phyloP scores from a whole-genome alignment of 495 filamentous ascomycete genomes.

The Annulohypoxylon bovei region DNA sequence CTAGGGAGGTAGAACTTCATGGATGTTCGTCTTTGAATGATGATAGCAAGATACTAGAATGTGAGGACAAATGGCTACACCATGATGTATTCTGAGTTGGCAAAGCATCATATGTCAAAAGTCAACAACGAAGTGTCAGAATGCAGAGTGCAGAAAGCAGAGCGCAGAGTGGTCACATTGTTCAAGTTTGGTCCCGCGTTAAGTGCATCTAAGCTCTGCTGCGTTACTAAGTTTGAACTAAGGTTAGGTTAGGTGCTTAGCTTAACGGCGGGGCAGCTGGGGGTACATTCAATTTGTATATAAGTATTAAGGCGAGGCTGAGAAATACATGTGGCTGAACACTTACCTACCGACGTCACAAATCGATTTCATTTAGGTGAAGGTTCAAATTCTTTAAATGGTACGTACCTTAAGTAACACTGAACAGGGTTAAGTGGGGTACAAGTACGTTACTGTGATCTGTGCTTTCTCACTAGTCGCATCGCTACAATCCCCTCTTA shows the following conservation, averaged over 20 bases:
- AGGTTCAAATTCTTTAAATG: not conserved
- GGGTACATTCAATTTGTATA: constrained; percentile 12
- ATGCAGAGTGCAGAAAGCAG: too few species aligned
- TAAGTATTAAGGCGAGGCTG: constrained; percentile 34
- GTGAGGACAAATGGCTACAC: not conserved
- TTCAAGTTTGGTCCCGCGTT: constrained; percentile 15
- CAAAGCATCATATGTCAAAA: constrained; percentile 33
- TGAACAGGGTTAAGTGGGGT: too few species aligned
- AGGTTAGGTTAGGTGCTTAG: constrained; percentile 3
- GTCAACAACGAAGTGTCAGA: not conserved
- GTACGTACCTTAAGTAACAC: not conserved
- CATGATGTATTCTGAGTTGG: constrained; percentile 27
- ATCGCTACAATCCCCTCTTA: constrained; percentile 1
- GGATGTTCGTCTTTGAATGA: constrained; percentile 10
- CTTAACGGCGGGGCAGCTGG: constrained; percentile 1
- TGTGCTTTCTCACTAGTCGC: not conserved
- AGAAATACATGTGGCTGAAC: constrained; percentile 28
- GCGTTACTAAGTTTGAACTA: too few species aligned
- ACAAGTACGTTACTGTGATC: not conserved
- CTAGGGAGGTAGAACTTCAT: not conserved
- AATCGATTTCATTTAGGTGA: not conserved
- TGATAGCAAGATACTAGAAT: constrained; percentile 10
- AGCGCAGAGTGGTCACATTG: constrained; percentile 33
- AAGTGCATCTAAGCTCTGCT: constrained; percentile 8
- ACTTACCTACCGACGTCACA: constrained; percentile 24